Percentiles rank a stretch among this genome's conserved stretches.
These are phyloP conservation scores for Globisporangium paddicum DNA, from an alignment of 352 stramenopile species.

Conservation along the genomic window DNA sequence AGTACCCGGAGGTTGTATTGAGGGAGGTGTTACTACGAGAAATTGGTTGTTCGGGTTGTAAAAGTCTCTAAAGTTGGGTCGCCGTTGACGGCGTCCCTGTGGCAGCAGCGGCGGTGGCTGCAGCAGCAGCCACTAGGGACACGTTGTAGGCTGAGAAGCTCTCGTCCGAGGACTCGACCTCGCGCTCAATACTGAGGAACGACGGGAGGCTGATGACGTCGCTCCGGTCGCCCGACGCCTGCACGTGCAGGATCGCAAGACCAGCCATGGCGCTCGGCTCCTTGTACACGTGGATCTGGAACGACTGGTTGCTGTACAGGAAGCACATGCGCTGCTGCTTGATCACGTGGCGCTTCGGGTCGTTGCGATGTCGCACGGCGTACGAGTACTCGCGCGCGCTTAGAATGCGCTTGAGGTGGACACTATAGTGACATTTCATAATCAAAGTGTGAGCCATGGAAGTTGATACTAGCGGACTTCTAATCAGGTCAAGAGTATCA, in stretches of 20 bases:
- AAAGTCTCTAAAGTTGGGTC: conserved; percentile 7
- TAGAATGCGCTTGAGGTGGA: conserved; percentile 81
- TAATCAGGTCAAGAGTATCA: neutral
- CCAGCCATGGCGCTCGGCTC: conserved; percentile 55
- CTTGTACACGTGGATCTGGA: conserved; percentile 87
- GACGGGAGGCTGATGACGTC: conserved; percentile 58
- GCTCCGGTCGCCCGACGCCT: conserved; percentile 59
- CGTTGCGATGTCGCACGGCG: conserved; percentile 68
- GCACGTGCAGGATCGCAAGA: conserved; percentile 69
- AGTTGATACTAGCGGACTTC: neutral
- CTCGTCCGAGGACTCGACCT: conserved; percentile 51
- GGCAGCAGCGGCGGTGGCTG: neutral
- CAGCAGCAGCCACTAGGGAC: conserved; percentile 37
- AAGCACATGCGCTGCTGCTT: conserved; percentile 89
- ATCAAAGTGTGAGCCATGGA: neutral
- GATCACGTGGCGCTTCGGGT: conserved; percentile 68
- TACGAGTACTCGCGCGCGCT: conserved; percentile 82
- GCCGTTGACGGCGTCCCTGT: conserved; percentile 13
- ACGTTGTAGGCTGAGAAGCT: conserved; percentile 81
- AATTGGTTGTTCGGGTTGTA: conserved; percentile 7
- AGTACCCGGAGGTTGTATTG: conserved; percentile 3
- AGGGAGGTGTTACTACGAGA: neutral
- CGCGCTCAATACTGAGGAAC: conserved; percentile 70
- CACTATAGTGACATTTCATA: conserved; percentile 20
- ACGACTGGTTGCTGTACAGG: conserved; percentile 82